Base-by-base conservation (phyloP, 176 grass and related monocot genomes). In the Eragrostis nindensis region DNA sequence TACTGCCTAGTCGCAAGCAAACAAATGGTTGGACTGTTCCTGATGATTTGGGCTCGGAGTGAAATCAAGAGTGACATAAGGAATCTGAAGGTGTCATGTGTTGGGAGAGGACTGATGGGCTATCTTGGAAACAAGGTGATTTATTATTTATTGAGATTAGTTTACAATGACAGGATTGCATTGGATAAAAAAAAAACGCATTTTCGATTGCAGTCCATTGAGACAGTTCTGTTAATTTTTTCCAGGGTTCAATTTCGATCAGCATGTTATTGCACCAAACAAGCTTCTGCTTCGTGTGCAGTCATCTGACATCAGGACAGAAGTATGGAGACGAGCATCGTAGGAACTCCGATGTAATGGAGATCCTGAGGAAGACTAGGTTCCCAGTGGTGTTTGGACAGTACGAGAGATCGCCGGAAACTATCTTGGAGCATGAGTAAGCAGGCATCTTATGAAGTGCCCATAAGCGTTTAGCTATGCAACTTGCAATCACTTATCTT, bases 261-360 rank as follows among this genome's bases (percentile, higher is more conserved):
- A 93, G 94, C 88, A 93, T 97, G 94, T 84, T 86, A 47, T 83
- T 97, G 88, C 94, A 97, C 83, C 94, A 97, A 97, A 97, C 94
- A 73, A 97, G 94, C 86, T 93, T 97, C 77, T 97, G 94, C 94
- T 97, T 97, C 62, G 88, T 97, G 74, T 97, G 94, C 87, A 91
- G 94, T 57, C 94, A 97, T 81, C 92, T 97, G 73, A 97, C 94
- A 12, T 97, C 94, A 0, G 94, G 94, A 48, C 94, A 97, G 77
- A 97, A 97, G 71, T 91, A 97, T 21, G 94, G 94, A 3, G 94
- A 97, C 9, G 94, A 97, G 73, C 76, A 89, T 52, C 83, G 94
- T 14, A 84, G 94, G 56, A 97, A 97, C 66, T 91, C 90, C 0
- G 94, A 97, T 49, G 94, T 97, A n/a, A 79, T 97, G 76, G 94